Conservation (phyloP, 176 grass and related monocot species). For the Alopecurus myosuroides region DNA sequence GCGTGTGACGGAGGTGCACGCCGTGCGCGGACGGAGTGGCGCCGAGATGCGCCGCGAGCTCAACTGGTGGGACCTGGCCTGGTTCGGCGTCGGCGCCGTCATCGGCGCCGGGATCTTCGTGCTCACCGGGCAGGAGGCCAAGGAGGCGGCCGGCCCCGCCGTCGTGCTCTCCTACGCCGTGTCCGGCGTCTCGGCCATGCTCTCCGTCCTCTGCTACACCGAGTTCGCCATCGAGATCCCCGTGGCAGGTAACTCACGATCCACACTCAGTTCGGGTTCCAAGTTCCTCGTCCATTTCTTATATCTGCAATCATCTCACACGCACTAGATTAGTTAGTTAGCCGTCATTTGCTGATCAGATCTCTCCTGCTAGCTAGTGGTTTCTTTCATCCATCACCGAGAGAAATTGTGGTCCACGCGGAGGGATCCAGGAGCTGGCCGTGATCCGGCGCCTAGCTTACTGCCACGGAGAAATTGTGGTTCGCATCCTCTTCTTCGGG, state of each 20-base stretch:
- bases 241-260: conserved; percentile 81
- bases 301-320: background rate
- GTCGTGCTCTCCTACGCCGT: conserved; percentile 82
- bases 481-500: no score
- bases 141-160: conserved; percentile 54
- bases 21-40: conserved; percentile 53
- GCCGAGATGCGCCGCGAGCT: conserved; percentile 62
- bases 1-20: conserved; percentile 72
- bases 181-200: conserved; percentile 91
- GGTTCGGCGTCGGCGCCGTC: conserved; percentile 79
- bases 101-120: conserved; percentile 87
- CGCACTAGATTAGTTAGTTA: background rate
- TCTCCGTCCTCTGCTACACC: conserved; percentile 94
- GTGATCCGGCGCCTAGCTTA: no score
- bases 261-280: no score
- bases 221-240: conserved; percentile 98
- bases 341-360: background rate
- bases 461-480: no score
- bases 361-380: background rate
- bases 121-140: conserved; percentile 69
- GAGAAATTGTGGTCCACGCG: background rate
- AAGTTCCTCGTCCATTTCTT: no score
- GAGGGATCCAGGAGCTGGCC: no score
- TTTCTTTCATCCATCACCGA: background rate
- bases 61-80: conserved; percentile 79